Conservation (phyloP, 495 filamentous ascomycete species). For the Penicillium bovifimosum region DNA sequence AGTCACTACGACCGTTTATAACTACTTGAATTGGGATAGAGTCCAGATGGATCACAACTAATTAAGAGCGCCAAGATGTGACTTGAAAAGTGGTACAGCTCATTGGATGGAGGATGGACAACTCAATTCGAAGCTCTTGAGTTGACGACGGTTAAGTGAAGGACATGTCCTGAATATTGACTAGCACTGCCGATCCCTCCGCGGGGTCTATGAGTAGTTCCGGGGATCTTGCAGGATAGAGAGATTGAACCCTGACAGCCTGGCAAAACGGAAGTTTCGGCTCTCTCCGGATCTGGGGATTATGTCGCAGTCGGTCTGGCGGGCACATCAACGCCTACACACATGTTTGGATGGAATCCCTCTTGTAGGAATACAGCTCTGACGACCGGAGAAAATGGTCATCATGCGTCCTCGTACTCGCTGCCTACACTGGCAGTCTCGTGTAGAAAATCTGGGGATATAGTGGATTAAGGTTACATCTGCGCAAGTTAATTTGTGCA, state of each 20-base stretch:
- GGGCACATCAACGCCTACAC: neutral
- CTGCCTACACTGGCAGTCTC: neutral
- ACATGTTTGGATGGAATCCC: neutral
- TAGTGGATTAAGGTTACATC: neutral
- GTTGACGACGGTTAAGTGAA: conserved; percentile 15
- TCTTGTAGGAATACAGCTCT: neutral
- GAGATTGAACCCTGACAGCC: neutral
- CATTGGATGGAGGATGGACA: conserved; percentile 17
- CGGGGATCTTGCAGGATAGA: conserved; percentile 10
- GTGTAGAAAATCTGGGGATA: no score
- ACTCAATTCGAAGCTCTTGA: conserved; percentile 12
- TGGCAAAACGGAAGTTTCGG: neutral
- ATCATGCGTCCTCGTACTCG: neutral
- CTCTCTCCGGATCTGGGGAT: neutral
- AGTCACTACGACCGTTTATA: no score
- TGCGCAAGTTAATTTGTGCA: neutral
- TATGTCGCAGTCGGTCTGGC: neutral
- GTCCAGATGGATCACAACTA: conserved; percentile 8
- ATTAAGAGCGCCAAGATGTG: neutral
- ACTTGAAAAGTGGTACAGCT: conserved; percentile 12
- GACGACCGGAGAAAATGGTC: neutral
- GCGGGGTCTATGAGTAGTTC: conserved; percentile 13
- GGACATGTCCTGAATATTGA: conserved; percentile 12
- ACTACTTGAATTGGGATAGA: neutral
- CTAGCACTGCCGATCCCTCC: conserved; percentile 21